Evolutionary conservation across 768 basidiomycete species (phyloP).

Genomic region (Termitomyces sp.): DNA sequence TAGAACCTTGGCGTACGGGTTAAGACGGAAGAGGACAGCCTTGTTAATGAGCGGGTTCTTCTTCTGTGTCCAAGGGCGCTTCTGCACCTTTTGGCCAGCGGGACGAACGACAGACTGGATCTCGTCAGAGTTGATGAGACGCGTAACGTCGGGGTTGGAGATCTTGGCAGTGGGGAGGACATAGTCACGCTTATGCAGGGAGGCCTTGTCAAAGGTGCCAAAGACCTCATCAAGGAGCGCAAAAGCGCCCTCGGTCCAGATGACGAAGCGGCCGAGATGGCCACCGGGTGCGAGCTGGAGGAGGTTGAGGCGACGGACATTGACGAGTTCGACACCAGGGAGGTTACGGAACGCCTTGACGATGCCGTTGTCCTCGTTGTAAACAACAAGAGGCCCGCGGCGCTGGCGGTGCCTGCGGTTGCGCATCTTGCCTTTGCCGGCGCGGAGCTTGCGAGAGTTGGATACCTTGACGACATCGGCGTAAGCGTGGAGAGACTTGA

Average conservation of each 20-base stretch:
- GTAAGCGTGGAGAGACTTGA: slow-evolving; percentile 88
- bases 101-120: slow-evolving; percentile 96
- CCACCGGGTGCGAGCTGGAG: slow-evolving; percentile 99
- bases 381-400: slow-evolving; percentile 95
- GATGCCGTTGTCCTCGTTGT: slow-evolving; percentile 96
- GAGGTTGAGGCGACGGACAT: slow-evolving; percentile 90
- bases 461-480: slow-evolving; percentile 93
- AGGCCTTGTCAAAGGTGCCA: slow-evolving; percentile 89
- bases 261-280: slow-evolving; percentile 97
- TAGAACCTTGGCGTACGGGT: slow-evolving; percentile 96
- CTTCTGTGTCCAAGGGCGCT: slow-evolving; percentile 98
- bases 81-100: slow-evolving; percentile 77
- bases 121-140: slow-evolving; percentile 96
- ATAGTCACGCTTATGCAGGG: slow-evolving; percentile 86
- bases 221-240: slow-evolving; percentile 89
- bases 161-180: slow-evolving; percentile 94
- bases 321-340: slow-evolving; percentile 96
- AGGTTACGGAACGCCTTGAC: slow-evolving; percentile 98
- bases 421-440: slow-evolving; percentile 96
- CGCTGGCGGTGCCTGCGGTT: slow-evolving; percentile 96
- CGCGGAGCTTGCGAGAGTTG: slow-evolving; percentile 93
- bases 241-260: slow-evolving; percentile 98
- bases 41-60: slow-evolving; percentile 98
- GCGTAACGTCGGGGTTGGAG: slow-evolving; percentile 92
- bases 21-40: slow-evolving; percentile 91